Evolutionary conservation across 1,284 basidiomycete species (phyloP).

Genomic region (Erythrobasidium hasegawianum): DNA sequence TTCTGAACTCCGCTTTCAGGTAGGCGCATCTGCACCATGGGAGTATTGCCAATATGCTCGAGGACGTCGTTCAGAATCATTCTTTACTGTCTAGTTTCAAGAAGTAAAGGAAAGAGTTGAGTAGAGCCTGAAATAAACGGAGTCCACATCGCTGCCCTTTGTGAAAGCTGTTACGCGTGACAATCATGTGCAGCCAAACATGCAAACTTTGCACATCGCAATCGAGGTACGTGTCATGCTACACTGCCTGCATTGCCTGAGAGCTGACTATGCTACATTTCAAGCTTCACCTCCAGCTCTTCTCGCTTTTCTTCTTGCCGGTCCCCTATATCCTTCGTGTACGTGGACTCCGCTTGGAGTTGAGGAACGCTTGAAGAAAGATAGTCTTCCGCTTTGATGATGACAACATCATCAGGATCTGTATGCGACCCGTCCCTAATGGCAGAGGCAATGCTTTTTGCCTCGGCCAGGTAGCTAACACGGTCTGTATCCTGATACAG

Average conservation of each 20-base stretch:
- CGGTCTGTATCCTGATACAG: slow-evolving; percentile 17
- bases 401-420: background rate
- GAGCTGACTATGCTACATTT: too few species aligned
- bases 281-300: too few species aligned
- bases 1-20: background rate
- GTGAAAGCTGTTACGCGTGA: too few species aligned
- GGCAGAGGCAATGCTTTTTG: background rate
- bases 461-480: slow-evolving; percentile 11
- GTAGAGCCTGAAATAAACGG: too few species aligned
- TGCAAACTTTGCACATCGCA: background rate
- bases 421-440: background rate
- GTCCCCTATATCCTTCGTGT: too few species aligned
- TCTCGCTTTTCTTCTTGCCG: too few species aligned
- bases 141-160: too few species aligned
- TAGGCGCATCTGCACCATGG: slow-evolving; percentile 61
- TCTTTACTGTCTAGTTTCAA: background rate
- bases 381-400: slow-evolving; percentile 14
- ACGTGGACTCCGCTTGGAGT: too few species aligned
- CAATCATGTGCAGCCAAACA: background rate
- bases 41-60: slow-evolving; percentile 71
- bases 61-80: slow-evolving; percentile 33
- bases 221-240: background rate
- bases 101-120: background rate
- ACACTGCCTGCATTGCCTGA: too few species aligned
- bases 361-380: too few species aligned